These are phyloP conservation scores for Paramarasmius palmivorus DNA, from an alignment of 1,284 basidiomycete genomes.

Conservation along the genomic window DNA sequence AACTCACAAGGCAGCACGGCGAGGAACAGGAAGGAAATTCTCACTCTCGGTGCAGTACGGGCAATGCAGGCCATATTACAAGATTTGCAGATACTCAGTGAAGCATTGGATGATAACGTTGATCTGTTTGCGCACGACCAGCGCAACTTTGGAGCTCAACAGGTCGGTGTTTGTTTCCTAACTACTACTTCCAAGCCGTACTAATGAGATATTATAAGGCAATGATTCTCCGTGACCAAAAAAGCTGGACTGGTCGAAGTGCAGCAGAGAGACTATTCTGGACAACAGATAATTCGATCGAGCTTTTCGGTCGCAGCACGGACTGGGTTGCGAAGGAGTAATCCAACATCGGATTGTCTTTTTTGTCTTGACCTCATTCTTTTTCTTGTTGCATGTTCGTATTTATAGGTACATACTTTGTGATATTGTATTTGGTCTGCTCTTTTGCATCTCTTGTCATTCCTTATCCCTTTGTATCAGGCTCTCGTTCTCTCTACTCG, in stretches of 20 bases:
- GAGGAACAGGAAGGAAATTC: constrained; percentile 74
- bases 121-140: constrained; percentile 89
- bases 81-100: constrained; percentile 82
- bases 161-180: constrained; percentile 50
- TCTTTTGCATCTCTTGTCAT: neutral
- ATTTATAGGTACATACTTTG: constrained; percentile 3
- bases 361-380: neutral
- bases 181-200: constrained; percentile 8
- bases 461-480: neutral
- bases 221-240: constrained; percentile 90
- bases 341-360: constrained; percentile 13
- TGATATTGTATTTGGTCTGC: neutral
- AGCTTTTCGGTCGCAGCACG: constrained; percentile 76
- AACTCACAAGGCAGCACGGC: constrained; percentile 42
- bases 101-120: constrained; percentile 87
- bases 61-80: constrained; percentile 82
- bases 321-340: constrained; percentile 82
- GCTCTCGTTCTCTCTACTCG: neutral
- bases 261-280: constrained; percentile 88
- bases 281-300: constrained; percentile 84
- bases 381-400: constrained; percentile 2
- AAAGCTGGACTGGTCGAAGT: constrained; percentile 87
- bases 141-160: constrained; percentile 90
- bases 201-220: constrained; percentile 51
- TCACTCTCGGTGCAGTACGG: constrained; percentile 69